phyloP scores from a whole-genome alignment of 257 asterid genomes.

The Penstemon eatonii region DNA sequence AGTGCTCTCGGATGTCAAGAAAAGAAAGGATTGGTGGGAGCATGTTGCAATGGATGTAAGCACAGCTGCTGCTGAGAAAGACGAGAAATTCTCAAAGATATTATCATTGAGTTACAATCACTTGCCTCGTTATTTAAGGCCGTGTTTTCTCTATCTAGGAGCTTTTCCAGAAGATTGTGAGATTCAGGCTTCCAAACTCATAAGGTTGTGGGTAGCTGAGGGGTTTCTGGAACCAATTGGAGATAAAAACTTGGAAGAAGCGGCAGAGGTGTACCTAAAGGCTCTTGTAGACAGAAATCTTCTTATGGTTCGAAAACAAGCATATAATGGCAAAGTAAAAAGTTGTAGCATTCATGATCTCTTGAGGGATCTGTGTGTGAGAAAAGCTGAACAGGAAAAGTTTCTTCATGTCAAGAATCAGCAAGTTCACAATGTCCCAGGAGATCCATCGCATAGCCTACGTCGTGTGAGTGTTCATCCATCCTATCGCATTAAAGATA shows the following conservation, averaged over 20 bases:
- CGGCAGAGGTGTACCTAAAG: constrained; percentile 26
- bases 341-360: constrained; percentile 29
- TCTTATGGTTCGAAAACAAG: neutral
- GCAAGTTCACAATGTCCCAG: neutral
- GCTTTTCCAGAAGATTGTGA: constrained; percentile 22
- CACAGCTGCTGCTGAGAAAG: neutral
- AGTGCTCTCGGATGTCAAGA: neutral
- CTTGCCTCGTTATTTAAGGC: constrained; percentile 28
- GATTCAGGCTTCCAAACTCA: constrained; percentile 20
- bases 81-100: neutral
- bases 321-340: constrained; percentile 19
- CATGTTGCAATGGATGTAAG: neutral
- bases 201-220: constrained; percentile 33
- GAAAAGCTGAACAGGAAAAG: constrained; percentile 22
- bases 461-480: neutral
- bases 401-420: neutral
- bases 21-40: neutral
- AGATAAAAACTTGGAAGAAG: constrained; percentile 25
- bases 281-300: constrained; percentile 28
- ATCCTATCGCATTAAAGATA: no score
- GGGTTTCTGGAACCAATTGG: constrained; percentile 24
- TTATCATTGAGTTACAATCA: constrained; percentile 29
- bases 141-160: constrained; percentile 31
- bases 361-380: constrained; percentile 28
- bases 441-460: neutral